phyloP scores from a whole-genome alignment of 768 basidiomycete genomes.

The Tricholoma terreum region DNA sequence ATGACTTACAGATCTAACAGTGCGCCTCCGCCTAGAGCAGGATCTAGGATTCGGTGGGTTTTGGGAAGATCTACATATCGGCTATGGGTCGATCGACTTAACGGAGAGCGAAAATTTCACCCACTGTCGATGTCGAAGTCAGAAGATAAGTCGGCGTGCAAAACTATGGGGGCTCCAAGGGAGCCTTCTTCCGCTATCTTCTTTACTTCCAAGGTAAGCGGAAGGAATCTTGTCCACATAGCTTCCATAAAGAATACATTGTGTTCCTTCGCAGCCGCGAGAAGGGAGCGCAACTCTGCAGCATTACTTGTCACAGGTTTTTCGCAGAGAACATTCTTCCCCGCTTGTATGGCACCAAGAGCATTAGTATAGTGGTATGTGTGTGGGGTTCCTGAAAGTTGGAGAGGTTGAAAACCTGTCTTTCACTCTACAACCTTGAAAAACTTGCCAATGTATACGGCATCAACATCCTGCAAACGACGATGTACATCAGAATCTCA shows the following conservation, averaged over 20 bases:
- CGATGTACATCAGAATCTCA: no score
- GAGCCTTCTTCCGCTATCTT: slow-evolving; percentile 56
- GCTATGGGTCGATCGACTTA: neutral
- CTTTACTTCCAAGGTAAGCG: slow-evolving; percentile 62
- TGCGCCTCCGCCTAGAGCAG: slow-evolving; percentile 76
- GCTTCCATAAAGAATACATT: slow-evolving; percentile 92
- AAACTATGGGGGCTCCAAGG: slow-evolving; percentile 63
- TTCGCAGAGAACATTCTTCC: slow-evolving; percentile 86
- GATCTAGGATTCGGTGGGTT: slow-evolving; percentile 77
- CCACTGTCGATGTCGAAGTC: slow-evolving; percentile 66
- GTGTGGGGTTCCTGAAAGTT: slow-evolving; percentile 70
- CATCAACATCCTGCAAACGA: slow-evolving; percentile 60
- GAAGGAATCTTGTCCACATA: slow-evolving; percentile 84
- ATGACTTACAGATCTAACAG: slow-evolving; percentile 73
- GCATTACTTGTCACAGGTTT: slow-evolving; percentile 82
- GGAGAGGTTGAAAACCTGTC: neutral
- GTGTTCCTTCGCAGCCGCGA: slow-evolving; percentile 71
- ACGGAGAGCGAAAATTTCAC: slow-evolving; percentile 17
- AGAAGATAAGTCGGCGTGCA: slow-evolving; percentile 75
- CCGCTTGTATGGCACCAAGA: slow-evolving; percentile 68
- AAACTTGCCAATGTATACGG: slow-evolving; percentile 64
- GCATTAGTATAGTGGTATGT: slow-evolving; percentile 80
- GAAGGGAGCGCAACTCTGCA: slow-evolving; percentile 70
- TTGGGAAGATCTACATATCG: slow-evolving; percentile 51
- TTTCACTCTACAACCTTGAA: neutral